These are phyloP conservation scores for Myxozyma lipomycoides DNA, from an alignment of 805 yeast species.

Conservation along the genomic window DNA sequence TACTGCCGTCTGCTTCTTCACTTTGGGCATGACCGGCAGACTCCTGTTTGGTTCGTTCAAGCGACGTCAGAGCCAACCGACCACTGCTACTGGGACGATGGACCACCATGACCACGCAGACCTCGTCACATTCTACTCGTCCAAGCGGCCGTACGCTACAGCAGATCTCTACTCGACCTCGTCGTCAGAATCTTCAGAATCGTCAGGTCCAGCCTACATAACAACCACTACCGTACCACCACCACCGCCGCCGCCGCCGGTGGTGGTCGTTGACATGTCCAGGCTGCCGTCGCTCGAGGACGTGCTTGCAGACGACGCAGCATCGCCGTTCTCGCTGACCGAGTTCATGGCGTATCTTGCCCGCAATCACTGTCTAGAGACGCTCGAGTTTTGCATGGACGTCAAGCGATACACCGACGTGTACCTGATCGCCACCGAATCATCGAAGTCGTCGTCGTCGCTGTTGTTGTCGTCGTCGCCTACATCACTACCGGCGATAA, in stretches of 20 bases:
- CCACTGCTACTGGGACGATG: no score
- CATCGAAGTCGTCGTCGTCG: not conserved
- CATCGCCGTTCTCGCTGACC: conserved; percentile 33
- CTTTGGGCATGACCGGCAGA: no score
- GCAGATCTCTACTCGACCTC: not conserved
- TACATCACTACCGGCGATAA: not conserved
- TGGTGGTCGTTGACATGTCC: no score
- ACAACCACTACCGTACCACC: not conserved
- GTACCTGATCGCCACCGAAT: conserved; percentile 8
- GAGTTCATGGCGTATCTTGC: conserved; percentile 33
- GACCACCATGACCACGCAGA: no score
- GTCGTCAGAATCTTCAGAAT: not conserved
- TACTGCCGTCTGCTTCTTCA: no score
- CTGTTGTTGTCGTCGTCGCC: not conserved
- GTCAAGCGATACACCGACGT: conserved; percentile 29
- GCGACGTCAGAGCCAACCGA: no score
- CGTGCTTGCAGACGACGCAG: conserved; percentile 30
- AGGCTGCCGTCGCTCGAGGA: conserved; percentile 33
- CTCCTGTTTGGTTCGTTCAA: no score
- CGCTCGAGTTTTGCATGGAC: conserved; percentile 35
- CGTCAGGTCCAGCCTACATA: not conserved
- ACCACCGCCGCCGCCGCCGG: not conserved
- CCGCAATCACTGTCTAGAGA: conserved; percentile 36
- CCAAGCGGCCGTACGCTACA: not conserved
- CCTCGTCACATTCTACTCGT: no score